Evolutionary conservation across 106 monocot genomes (phyloP), one percentile per base, ranked within the genome.

Genomic region (Xerophyta viscosa): DNA sequence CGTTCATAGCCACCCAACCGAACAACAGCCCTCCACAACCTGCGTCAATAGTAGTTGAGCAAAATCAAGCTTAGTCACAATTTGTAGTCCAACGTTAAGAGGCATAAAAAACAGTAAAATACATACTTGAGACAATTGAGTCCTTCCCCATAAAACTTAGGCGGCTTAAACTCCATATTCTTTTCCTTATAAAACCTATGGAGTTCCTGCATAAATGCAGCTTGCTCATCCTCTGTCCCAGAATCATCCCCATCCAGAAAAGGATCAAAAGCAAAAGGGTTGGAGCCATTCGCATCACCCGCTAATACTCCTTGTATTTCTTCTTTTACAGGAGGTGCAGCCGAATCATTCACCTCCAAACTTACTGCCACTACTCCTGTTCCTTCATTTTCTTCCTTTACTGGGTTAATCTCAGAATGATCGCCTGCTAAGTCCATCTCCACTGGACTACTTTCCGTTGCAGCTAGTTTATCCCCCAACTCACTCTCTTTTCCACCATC

Each of bases 1-100:
- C 74, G 81, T 3, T 89, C 96, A 69, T 96, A 89, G 47, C 96
- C 96, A 64, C 96, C 96, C 66, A 96, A 52, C 68, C 75, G 78
- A 17, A 76, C 79, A 2, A 96, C 96, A 50, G 72, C 73, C 71
- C 89, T 85, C 96, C 96, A 96, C 46, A 96, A 76, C 67, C 96
- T 96, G n/a, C n/a, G n/a, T n/a, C n/a, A n/a, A n/a, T n/a, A n/a
- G n/a, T n/a, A n/a, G n/a, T n/a, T n/a, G n/a, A n/a, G n/a, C n/a
- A n/a, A n/a, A n/a, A n/a, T n/a, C n/a, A n/a, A n/a, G n/a, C n/a
- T n/a, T n/a, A n/a, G n/a, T n/a, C n/a, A n/a, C n/a, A n/a, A n/a
- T n/a, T n/a, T n/a, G n/a, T n/a, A n/a, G n/a, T n/a, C n/a, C n/a
- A n/a, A n/a, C n/a, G n/a, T n/a, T n/a, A n/a, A n/a, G n/a, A n/a